Evolutionary conservation across 2,329 filamentous ascomycete genomes (phyloP).

Genomic region (Eurotiales sp.): DNA sequence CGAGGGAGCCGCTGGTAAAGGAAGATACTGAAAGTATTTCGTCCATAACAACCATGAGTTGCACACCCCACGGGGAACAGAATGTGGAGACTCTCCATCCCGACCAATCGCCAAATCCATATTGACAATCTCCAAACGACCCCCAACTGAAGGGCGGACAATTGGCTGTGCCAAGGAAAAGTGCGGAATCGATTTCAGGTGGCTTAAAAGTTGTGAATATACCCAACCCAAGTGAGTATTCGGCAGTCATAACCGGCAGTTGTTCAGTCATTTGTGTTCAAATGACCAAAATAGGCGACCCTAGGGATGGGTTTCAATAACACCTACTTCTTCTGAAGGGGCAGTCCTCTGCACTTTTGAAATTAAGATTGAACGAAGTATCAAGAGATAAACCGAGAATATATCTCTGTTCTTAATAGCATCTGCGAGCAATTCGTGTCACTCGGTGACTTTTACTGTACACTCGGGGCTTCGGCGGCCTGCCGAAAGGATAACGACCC

Average conservation of each 20-base stretch:
- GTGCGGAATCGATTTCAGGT: constrained; percentile 9
- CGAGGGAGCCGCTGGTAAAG: background rate
- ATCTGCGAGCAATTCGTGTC: background rate
- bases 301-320: background rate
- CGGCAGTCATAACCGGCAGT: background rate
- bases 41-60: background rate
- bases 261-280: too few relatives aligned
- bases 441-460: background rate
- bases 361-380: too few relatives aligned
- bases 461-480: background rate
- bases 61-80: constrained; percentile 7
- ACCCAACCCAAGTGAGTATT: background rate
- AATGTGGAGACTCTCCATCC: constrained; percentile 1
- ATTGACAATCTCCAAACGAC: background rate
- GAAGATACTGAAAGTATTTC: background rate
- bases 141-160: background rate
- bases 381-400: background rate
- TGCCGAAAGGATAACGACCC: background rate
- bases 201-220: constrained; percentile 1
- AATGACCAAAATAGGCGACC: background rate
- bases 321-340: too few relatives aligned
- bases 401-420: background rate
- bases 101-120: constrained; percentile 1
- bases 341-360: too few relatives aligned
- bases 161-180: constrained; percentile 2